Base-by-base conservation (phyloP, 495 filamentous ascomycete species). In the Aspergillus panamensis region DNA sequence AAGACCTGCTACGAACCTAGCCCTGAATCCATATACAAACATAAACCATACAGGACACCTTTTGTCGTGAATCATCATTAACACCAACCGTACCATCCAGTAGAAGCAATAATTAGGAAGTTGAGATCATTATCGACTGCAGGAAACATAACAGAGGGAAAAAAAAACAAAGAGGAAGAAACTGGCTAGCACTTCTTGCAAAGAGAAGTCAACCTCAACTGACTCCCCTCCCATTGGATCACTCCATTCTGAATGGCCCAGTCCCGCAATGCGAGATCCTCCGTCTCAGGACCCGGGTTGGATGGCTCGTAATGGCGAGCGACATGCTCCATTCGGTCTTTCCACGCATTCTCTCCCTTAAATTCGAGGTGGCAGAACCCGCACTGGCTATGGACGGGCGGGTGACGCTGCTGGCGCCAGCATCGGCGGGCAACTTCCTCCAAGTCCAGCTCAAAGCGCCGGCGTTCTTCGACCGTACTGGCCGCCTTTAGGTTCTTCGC, bases 261-360 rank as follows among this genome's bases (percentile, higher is more conserved):
- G 9, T 72, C 65, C 43, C 74, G 69, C n/a, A 86, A 61, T 9
- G 59, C 68, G 31, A 64, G 45, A 63, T 87, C 84, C 55, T 77
- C 74, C 0, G 17, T 47, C 51, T 76, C 77, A 9, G 61, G 49
- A 8, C 69, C 62, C 1, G 69, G 57, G 14, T 70, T 65, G 0
- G 65, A 79, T 19, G 77, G 77, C 71, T 92, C 89, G 53, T 91
- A 80, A 64, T 95, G 92, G 48, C 85, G 83, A 0, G 89, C 93
- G 9, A 96, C 87, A 69, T 97, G 93, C 70, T 97, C 93, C 84
- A 96, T 90, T 19, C 91, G 78, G 45, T 84, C 77, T 55, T 96
- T 89, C 92, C 92, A 97, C 29, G 81, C 84, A 3, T 73, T 78
- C 3, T 60, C 25, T 8, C 89, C 89, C 3, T 73, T 67, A 62